phyloP scores from a whole-genome alignment of 192 early-diverging fungal species.

The Pecoramyces ruminantium region DNA sequence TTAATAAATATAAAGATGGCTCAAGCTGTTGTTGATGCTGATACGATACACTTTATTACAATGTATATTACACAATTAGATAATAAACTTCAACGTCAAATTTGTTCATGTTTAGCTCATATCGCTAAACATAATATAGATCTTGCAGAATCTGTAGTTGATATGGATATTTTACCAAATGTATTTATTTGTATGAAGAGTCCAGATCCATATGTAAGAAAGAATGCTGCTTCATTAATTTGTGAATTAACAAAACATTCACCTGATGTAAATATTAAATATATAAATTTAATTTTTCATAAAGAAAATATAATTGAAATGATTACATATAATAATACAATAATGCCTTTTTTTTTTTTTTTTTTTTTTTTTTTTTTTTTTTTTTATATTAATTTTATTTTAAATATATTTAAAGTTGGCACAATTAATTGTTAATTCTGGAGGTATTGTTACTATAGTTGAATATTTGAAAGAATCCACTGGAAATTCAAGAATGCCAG shows the following conservation, averaged over 20 bases:
- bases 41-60: constrained; percentile 26
- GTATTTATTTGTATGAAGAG: constrained; percentile 30
- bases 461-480: constrained; percentile 29
- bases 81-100: constrained; percentile 33
- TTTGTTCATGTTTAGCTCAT: constrained; percentile 29
- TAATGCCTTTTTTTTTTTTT: too few species aligned
- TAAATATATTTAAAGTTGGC: constrained; percentile 22
- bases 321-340: too few species aligned
- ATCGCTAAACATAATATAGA: constrained; percentile 40
- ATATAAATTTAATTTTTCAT: neutral
- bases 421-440: constrained; percentile 38
- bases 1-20: constrained; percentile 16
- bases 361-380: neutral
- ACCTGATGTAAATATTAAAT: constrained; percentile 17
- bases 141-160: constrained; percentile 35
- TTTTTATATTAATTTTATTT: neutral
- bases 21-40: constrained; percentile 37
- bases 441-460: constrained; percentile 32
- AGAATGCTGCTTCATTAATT: constrained; percentile 30
- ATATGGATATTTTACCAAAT: constrained; percentile 34
- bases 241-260: constrained; percentile 45
- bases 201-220: constrained; percentile 24
- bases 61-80: constrained; percentile 27
- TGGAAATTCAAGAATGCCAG: constrained; percentile 32
- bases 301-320: too few species aligned